Evolutionary conservation across 306 rosid genomes (phyloP).

Genomic region (Ammopiptanthus mongolicus): DNA sequence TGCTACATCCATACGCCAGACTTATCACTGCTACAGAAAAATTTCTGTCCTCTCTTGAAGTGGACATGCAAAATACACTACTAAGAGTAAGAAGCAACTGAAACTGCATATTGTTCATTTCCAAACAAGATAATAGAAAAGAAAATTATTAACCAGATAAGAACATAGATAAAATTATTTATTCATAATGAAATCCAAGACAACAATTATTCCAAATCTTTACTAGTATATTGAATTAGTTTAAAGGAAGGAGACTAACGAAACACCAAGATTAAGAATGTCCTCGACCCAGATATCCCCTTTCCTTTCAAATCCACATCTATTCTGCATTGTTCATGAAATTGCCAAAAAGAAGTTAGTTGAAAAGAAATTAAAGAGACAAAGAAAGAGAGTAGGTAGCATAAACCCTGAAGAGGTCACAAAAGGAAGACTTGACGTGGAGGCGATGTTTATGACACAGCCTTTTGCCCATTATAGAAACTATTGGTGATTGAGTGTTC

Average conservation of each 20-base stretch:
- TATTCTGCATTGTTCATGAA: constrained; percentile 60
- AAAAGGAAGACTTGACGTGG: neutral
- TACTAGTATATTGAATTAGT: constrained; percentile 4
- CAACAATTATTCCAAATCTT: neutral
- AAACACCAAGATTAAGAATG: constrained; percentile 92
- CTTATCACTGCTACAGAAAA: neutral
- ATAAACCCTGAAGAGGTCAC: neutral
- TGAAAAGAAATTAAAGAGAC: neutral
- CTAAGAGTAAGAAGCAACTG: neutral
- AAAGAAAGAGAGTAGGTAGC: neutral
- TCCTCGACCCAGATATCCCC: constrained; percentile 93
- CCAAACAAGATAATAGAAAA: neutral
- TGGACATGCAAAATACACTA: neutral
- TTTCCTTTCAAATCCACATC: constrained; percentile 90
- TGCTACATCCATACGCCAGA: neutral
- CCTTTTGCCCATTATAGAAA: neutral
- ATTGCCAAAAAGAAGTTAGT: constrained; percentile 6
- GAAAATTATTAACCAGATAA: neutral
- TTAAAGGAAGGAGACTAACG: constrained; percentile 53
- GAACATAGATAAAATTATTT: neutral
- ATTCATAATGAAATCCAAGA: constrained; percentile 7
- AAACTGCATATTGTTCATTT: neutral
- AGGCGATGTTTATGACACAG: neutral
- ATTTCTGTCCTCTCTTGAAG: neutral
- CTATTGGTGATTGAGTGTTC: neutral